Base-by-base conservation (phyloP, 768 basidiomycete species). In the Tulasnella sp. region DNA sequence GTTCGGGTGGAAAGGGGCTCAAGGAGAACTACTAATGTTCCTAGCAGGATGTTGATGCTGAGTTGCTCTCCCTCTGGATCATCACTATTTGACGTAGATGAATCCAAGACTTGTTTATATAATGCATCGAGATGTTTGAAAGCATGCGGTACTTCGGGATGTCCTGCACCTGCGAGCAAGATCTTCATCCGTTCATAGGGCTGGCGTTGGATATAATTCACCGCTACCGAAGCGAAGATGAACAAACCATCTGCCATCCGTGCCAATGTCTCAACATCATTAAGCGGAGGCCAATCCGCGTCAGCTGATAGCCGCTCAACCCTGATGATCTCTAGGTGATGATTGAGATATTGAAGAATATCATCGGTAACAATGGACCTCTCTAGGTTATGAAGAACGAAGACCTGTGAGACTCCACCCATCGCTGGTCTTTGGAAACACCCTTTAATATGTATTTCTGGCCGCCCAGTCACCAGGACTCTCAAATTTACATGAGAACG, bases 391-490 rank as follows among this genome's bases (percentile, higher is more conserved):
- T 53, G 53, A 5, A 53, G 32, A 20, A 53, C 35, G 15, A 28
- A 27, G 3, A 22, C 16, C n/a, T n/a, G n/a, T n/a, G n/a, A n/a
- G n/a, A n/a, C n/a, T n/a, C n/a, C n/a, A n/a, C n/a, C n/a, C n/a
- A n/a, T n/a, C n/a, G n/a, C n/a, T n/a, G n/a, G n/a, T n/a, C n/a
- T n/a, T n/a, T n/a, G n/a, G 53, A 53, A 51, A 4, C 19, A 33
- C n/a, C 22, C 16, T 13, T 19, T 29, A 22, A 68, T 60, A 33
- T 66, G 65, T 2, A 28, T 29, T 34, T 64, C 61, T n/a, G 64
- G 62, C 8, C 64, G 63, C 9, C 62, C 58, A 12, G 67, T 68
- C 27, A 69, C 39, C 9, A 68, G 41, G 48, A 69, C 41, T n/a
- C 63, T 61, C 41, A 67, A 48, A 33, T 60, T 59, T 3, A 57